Conservation (phyloP, 2,329 filamentous ascomycete genomes). For the Fusarium nurragi region DNA sequence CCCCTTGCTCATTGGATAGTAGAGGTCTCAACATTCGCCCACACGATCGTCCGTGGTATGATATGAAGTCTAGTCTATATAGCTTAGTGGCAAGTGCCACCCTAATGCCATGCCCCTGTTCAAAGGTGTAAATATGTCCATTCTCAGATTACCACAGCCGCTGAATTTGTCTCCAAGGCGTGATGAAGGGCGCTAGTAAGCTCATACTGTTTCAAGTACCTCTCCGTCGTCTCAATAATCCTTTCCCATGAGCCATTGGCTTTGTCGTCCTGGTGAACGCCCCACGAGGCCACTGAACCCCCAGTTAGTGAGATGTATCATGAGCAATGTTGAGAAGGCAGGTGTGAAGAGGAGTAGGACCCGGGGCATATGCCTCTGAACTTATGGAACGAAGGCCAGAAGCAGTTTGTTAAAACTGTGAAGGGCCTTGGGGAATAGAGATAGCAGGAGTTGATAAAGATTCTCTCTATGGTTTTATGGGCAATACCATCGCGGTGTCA, state of each 20-base stretch:
- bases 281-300: no score
- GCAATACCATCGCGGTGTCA: no score
- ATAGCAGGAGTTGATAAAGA: no score
- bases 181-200: neutral
- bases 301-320: no score
- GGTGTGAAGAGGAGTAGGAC: no score
- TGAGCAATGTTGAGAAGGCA: no score
- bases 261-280: no score
- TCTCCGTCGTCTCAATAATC: neutral
- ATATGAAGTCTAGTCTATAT: neutral
- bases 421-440: no score
- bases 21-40: neutral
- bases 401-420: no score
- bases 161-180: neutral
- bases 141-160: neutral
- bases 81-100: neutral
- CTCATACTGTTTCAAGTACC: neutral
- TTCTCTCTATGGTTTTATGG: no score
- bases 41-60: neutral
- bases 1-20: neutral
- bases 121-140: fast-evolving
- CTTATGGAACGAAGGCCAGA: no score
- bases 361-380: no score
- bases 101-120: neutral
- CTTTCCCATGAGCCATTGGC: neutral